Conservation (phyloP, 108 stramenopile genomes). For the Skeletonema menzelii region DNA sequence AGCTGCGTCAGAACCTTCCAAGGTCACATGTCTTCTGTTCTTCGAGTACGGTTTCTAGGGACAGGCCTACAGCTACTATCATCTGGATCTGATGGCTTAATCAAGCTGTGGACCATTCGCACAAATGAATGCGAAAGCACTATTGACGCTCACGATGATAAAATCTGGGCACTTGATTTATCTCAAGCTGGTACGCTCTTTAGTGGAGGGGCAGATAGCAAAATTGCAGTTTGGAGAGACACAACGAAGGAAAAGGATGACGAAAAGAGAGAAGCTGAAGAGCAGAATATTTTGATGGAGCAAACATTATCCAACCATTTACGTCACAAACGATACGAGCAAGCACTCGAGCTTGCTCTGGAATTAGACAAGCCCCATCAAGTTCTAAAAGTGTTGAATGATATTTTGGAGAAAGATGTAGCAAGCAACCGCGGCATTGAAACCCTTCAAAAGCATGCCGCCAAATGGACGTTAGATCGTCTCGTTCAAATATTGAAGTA, state of each 20-base stretch:
- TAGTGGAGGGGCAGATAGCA: constrained; percentile 93
- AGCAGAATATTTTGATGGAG: constrained; percentile 77
- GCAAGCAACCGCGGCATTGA: constrained; percentile 45
- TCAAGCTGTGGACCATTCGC: constrained; percentile 95
- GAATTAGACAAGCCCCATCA: constrained; percentile 85
- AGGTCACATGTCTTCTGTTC: constrained; percentile 92
- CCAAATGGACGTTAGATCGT: constrained; percentile 64
- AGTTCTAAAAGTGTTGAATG: constrained; percentile 66
- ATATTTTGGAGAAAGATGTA: constrained; percentile 72
- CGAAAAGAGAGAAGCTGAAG: constrained; percentile 62
- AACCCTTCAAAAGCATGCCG: constrained; percentile 65
- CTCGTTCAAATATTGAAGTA: constrained; percentile 79
- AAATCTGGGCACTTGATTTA: constrained; percentile 94
- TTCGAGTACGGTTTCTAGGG: constrained; percentile 80
- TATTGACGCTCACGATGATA: constrained; percentile 89
- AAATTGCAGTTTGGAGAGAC: constrained; percentile 91
- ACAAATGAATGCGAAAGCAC: constrained; percentile 94
- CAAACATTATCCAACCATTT: constrained; percentile 88
- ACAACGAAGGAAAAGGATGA: constrained; percentile 85
- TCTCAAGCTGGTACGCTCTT: constrained; percentile 60
- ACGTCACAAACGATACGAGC: constrained; percentile 82
- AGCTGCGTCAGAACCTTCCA: constrained; percentile 92
- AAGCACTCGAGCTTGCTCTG: constrained; percentile 83
- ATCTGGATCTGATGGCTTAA: constrained; percentile 91
- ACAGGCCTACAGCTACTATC: constrained; percentile 89